A percentile compares a stretch with the other conserved stretches of the same genome.
Evolutionary conservation across 805 yeast species (phyloP).

Genomic region (Kluyveromyces starmeri): DNA sequence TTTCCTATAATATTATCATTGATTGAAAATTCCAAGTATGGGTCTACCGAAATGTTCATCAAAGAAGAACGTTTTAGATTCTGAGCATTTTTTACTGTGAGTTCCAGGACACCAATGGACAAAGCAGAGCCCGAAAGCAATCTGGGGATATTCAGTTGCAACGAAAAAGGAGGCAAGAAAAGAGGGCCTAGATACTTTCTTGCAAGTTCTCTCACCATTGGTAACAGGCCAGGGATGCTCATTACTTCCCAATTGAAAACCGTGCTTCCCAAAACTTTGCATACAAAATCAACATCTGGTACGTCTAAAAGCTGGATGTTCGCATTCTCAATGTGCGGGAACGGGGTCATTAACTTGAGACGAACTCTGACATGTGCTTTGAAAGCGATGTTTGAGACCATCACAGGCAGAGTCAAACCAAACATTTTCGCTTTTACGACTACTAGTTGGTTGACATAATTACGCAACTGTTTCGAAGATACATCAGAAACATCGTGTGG

Average conservation of each 20-base stretch:
- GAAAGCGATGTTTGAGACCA: slow-evolving; percentile 73
- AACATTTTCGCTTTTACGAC: slow-evolving; percentile 73
- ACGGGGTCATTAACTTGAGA: slow-evolving; percentile 78
- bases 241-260: slow-evolving; percentile 82
- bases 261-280: slow-evolving; percentile 66
- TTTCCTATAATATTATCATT: slow-evolving; percentile 50
- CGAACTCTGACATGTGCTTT: slow-evolving; percentile 68
- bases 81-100: slow-evolving; percentile 58
- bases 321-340: slow-evolving; percentile 90
- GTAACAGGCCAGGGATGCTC: slow-evolving; percentile 76
- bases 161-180: slow-evolving; percentile 80
- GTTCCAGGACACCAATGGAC: slow-evolving; percentile 77
- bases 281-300: slow-evolving; percentile 79
- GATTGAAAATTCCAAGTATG: slow-evolving; percentile 70
- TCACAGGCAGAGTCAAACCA: slow-evolving; percentile 73
- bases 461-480: slow-evolving; percentile 75
- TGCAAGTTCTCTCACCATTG: slow-evolving; percentile 77
- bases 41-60: slow-evolving; percentile 77
- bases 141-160: slow-evolving; percentile 89
- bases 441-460: slow-evolving; percentile 72
- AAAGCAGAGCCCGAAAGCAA: slow-evolving; percentile 79
- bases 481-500: slow-evolving; percentile 86
- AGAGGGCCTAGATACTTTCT: slow-evolving; percentile 83
- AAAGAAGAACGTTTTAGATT: slow-evolving; percentile 57
- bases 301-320: slow-evolving; percentile 78